Percentiles rank a stretch among this genome's conserved stretches.
These are phyloP conservation scores for Cercospora janseana DNA, from an alignment of 2,329 filamentous ascomycete species.

Conservation along the genomic window DNA sequence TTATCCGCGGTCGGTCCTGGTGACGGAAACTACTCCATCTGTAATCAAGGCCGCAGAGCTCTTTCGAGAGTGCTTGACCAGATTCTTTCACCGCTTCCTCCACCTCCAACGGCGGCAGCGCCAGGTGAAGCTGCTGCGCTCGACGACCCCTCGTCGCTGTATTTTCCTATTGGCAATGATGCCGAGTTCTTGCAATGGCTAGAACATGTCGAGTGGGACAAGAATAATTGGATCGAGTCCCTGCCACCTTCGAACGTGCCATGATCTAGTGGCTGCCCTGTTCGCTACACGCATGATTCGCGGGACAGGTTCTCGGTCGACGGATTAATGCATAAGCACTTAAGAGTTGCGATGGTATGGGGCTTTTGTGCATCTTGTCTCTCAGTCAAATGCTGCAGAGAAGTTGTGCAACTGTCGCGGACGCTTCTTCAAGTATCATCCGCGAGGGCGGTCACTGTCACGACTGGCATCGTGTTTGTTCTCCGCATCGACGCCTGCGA, in stretches of 20 bases:
- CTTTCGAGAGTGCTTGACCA: slow-evolving; percentile 46
- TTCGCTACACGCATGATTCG: too few relatives aligned
- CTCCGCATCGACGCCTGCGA: background rate
- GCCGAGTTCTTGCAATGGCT: slow-evolving; percentile 47
- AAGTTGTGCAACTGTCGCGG: too few relatives aligned
- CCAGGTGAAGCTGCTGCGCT: slow-evolving; percentile 22
- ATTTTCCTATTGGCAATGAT: slow-evolving; percentile 41
- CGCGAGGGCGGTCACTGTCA: background rate
- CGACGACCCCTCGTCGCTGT: slow-evolving; percentile 37
- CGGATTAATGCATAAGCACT: too few relatives aligned
- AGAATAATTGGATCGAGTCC: slow-evolving; percentile 16
- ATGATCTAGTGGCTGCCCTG: too few relatives aligned
- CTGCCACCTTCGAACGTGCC: background rate
- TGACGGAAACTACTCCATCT: slow-evolving; percentile 43
- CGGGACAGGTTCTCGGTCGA: too few relatives aligned
- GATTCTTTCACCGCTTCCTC: slow-evolving; percentile 39
- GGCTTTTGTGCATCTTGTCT: too few relatives aligned
- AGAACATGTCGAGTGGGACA: slow-evolving; percentile 40
- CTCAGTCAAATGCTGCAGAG: too few relatives aligned
- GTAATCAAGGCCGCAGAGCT: slow-evolving; percentile 43
- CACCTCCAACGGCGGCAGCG: slow-evolving; percentile 12
- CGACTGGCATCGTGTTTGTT: background rate
- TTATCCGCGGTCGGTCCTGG: slow-evolving; percentile 42
- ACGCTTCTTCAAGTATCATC: background rate
- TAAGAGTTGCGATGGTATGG: too few relatives aligned